Base-by-base conservation (phyloP, 108 stramenopile species). In the Mediolabrus comicus region DNA sequence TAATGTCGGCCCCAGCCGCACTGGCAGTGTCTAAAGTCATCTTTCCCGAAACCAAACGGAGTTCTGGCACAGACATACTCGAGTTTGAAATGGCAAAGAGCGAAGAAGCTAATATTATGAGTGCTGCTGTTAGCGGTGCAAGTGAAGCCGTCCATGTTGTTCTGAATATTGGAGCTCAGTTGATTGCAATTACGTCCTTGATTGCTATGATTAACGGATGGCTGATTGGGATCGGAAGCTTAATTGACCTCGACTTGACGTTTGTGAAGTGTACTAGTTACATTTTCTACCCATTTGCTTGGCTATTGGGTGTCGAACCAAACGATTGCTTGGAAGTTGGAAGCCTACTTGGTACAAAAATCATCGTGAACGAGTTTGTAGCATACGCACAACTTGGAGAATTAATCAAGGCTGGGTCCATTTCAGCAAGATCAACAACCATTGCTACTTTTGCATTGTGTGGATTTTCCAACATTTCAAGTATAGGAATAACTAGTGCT, bases 1-100 rank as follows among this genome's bases (percentile, higher is more conserved):
- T 72, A 61, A 62, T 72, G 71, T 63, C 62, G 3, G 71, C 71
- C 16, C 71, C 71, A 36, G 71, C 71, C 12, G 61, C 71, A 13
- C 52, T 72, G 6, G 71, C 62, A n/a, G 51, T 72, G n/a, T 72
- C 71, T 9, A 72, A 72, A 34, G 35, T 72, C 17, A 35, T 32
- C 3, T 72, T 63, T 16, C 71, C 71, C 4, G 71, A 72, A 63
- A 72, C 71, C 3, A 35, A 62, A 16, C n/a, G n/a, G n/a, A n/a
- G n/a, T n/a, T n/a, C n/a, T n/a, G n/a, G n/a, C n/a, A n/a, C n/a
- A n/a, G n/a, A n/a, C n/a, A n/a, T n/a, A n/a, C n/a, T n/a, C n/a
- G n/a, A n/a, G 13, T 62, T 32, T 32, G 29, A 41, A 16, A 54
- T 66, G 10, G n/a, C 65, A 8, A 22, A 53, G 8, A 54, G 53